Percentiles rank a stretch among this genome's conserved stretches.
These are phyloP conservation scores for Podospora pseudoanserina DNA, from an alignment of 495 filamentous ascomycete species.

Conservation along the genomic window DNA sequence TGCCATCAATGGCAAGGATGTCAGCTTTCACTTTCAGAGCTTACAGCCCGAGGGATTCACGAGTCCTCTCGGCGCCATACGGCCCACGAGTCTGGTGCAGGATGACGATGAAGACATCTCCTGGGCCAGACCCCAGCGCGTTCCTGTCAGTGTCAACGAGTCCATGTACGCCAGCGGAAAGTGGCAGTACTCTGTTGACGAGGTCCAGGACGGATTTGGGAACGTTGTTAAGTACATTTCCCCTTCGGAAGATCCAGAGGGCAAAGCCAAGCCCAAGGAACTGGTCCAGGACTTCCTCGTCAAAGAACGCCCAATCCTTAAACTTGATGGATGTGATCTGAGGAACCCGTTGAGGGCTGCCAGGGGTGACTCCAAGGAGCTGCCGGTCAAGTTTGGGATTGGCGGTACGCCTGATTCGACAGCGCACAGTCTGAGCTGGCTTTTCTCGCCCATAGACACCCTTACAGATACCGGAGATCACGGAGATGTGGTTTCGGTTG, in stretches of 20 bases:
- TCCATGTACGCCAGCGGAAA: constrained; percentile 70
- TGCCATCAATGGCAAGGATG: constrained; percentile 69
- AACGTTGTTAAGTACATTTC: constrained; percentile 80
- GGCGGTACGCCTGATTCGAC: constrained; percentile 54
- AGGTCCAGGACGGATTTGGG: constrained; percentile 84
- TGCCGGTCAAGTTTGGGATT: constrained; percentile 70
- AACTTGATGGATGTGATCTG: constrained; percentile 69
- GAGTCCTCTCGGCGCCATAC: constrained; percentile 63
- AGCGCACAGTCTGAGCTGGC: constrained; percentile 59
- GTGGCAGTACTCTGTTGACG: constrained; percentile 88
- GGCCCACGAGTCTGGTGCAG: constrained; percentile 50
- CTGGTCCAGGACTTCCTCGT: constrained; percentile 77
- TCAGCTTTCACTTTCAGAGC: constrained; percentile 78
- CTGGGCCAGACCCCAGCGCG: constrained; percentile 73
- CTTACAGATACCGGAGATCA: constrained; percentile 63
- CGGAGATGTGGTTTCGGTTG: constrained; percentile 48
- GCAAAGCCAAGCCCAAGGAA: constrained; percentile 53
- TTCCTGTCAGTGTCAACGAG: constrained; percentile 81
- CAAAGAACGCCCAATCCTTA: constrained; percentile 74
- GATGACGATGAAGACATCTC: constrained; percentile 62
- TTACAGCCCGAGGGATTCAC: constrained; percentile 83
- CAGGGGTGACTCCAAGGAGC: constrained; percentile 60
- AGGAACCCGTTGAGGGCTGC: constrained; percentile 77
- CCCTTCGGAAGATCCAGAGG: constrained; percentile 60
- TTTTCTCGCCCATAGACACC: constrained; percentile 65